Base-by-base conservation (phyloP, 441 rosid species). In the Iberis amara region DNA sequence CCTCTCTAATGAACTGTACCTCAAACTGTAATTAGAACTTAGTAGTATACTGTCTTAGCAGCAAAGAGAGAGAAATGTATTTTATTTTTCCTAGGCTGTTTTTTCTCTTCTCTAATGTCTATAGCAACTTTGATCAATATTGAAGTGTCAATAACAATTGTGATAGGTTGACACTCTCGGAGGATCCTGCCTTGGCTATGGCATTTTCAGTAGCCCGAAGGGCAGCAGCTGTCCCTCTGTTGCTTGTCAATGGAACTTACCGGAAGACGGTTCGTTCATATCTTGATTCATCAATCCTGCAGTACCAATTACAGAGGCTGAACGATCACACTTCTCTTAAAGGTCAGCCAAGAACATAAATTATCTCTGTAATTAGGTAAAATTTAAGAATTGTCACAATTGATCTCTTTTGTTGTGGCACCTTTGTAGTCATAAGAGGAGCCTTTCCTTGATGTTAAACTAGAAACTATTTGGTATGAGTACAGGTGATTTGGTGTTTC, bases 101-200 rank as follows among this genome's bases (percentile, higher is more conserved):
- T 45, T 27, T 6, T 1, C 2, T 8, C 44, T 26, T 35, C 38
- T 43, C 57, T 53, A 48, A 55, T 64, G 55, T 39, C 52, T 56
- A 4, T 57, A 18, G 36, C 48, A 58, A 47, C 61, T 68, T 14
- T 33, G 18, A 65, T 61, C 53, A 66, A 27, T 64, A 23, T 39
- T 72, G 55, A 72, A 31, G 10, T 51, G 47, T 30, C 62, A 38
- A 39, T 57, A 49, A 52, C 21, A 35, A 51, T 27, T 70, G 42
- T 66, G 45, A 36, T 68, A 94, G 99, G 83, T 72, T 89, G 61
- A 67, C 94, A 15, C 96, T 89, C 58, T 83, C 99, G 6, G 99
- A 94, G 75, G 99, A 94, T 76, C 94, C 95, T 73, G 95, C 99
- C 58, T 72, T 94, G 66, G 97, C 97, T 64, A 94, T 94, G 99